These are phyloP conservation scores for Ophiostoma pallidulum DNA, from an alignment of 2,329 filamentous ascomycete genomes.

Conservation along the genomic window DNA sequence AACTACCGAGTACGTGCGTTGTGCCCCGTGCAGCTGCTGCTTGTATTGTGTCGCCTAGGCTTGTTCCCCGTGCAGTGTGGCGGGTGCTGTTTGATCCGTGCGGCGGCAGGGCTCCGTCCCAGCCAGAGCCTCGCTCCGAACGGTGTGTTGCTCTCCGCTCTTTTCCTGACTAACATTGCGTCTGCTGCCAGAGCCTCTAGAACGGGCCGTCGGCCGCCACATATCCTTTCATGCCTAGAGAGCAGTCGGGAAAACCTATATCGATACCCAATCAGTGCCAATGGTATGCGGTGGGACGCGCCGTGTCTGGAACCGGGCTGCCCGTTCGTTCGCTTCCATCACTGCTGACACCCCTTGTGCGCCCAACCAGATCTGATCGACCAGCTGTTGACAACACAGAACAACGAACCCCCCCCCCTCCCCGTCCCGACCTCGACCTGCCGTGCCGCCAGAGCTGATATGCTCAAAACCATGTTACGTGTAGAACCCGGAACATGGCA, in stretches of 20 bases:
- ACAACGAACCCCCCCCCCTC: too few species aligned
- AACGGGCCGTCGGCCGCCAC: slow-evolving; percentile 8
- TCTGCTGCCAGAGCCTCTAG: slow-evolving; percentile 8
- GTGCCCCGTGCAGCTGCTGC: background rate
- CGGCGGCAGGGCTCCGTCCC: too few species aligned
- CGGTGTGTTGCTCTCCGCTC: background rate
- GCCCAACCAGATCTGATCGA: background rate
- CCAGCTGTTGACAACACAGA: background rate
- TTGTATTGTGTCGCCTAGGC: too few species aligned
- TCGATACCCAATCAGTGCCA: background rate
- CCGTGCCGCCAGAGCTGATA: too few species aligned
- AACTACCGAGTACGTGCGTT: slow-evolving; percentile 6
- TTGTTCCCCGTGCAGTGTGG: too few species aligned
- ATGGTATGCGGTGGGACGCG: slow-evolving; percentile 1
- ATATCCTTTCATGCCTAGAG: background rate
- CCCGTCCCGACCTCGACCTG: too few species aligned
- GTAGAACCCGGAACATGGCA: slow-evolving; percentile 9
- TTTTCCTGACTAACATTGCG: background rate
- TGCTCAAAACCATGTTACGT: slow-evolving; percentile 1
- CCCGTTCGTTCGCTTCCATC: too few species aligned
- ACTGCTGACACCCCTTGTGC: background rate
- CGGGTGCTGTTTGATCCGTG: too few species aligned
- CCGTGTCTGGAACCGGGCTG: too few species aligned
- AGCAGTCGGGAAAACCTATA: too few species aligned
- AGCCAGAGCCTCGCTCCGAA: too few species aligned